Evolutionary conservation across 225 moss, liverwort and hornwort species (phyloP).

Genomic region (Neckera pumila): DNA sequence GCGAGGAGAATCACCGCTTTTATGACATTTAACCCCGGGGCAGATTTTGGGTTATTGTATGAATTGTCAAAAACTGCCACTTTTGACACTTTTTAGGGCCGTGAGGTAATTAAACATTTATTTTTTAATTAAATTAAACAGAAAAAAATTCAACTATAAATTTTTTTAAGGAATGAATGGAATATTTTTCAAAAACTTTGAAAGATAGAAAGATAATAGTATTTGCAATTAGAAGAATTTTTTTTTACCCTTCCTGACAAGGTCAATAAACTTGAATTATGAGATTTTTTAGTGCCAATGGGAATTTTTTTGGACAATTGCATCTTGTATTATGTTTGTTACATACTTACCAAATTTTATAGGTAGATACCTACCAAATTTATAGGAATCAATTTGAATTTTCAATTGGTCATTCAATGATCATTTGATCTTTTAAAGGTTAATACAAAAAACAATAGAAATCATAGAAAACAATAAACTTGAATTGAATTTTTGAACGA

Average conservation of each 20-base stretch:
- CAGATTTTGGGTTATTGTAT: neutral
- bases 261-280: fast-evolving
- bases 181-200: neutral
- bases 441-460: neutral
- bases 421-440: neutral
- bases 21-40: neutral
- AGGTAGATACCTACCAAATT: neutral
- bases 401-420: neutral
- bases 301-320: fast-evolving
- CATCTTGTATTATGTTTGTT: neutral
- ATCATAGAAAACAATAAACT: neutral
- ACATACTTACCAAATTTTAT: neutral
- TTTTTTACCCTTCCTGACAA: fast-evolving
- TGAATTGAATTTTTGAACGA: neutral
- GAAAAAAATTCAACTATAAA: neutral
- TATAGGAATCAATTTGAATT: fast-evolving
- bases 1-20: neutral
- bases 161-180: too few species aligned
- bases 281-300: neutral
- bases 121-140: too few species aligned
- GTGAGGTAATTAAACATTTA: neutral
- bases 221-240: neutral
- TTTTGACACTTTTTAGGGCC: neutral
- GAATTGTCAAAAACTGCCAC: neutral
- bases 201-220: neutral